Conservation (phyloP, 768 basidiomycete genomes). For the Candolleomyces eurysporus region DNA sequence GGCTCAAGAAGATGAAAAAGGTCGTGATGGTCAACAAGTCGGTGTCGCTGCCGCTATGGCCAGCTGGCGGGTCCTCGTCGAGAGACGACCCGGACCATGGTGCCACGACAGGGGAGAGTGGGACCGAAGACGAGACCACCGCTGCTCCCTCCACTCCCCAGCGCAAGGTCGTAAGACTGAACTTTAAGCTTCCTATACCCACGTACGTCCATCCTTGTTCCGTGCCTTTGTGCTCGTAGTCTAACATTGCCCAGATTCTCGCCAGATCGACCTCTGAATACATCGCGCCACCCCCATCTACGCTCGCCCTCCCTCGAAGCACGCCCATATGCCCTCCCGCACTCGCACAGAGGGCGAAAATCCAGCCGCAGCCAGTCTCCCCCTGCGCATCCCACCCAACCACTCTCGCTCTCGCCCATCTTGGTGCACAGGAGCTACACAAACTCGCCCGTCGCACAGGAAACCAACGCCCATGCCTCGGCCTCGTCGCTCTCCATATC, state of each 20-base stretch:
- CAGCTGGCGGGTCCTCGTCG: slow-evolving; percentile 1
- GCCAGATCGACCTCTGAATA: background rate
- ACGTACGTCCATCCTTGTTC: slow-evolving; percentile 31
- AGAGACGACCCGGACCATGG: background rate
- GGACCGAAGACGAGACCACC: slow-evolving; percentile 5
- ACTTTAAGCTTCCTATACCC: slow-evolving; percentile 62
- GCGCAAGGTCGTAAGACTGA: slow-evolving; percentile 43
- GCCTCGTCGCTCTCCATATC: background rate
- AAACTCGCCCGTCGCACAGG: background rate
- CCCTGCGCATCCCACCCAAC: slow-evolving; percentile 25
- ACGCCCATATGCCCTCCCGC: slow-evolving; percentile 35
- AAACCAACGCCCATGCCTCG: background rate
- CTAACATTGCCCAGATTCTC: slow-evolving; percentile 9
- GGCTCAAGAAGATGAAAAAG: slow-evolving; percentile 2
- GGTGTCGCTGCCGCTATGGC: slow-evolving; percentile 68
- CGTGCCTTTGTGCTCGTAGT: slow-evolving; percentile 17
- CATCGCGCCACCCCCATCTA: slow-evolving; percentile 17
- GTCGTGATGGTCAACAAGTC: slow-evolving; percentile 48
- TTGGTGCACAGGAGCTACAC: slow-evolving; percentile 42
- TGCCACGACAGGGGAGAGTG: background rate
- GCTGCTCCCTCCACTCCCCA: slow-evolving; percentile 6
- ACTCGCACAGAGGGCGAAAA: background rate
- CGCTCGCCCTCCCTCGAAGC: slow-evolving; percentile 37
- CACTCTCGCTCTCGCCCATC: slow-evolving; percentile 44
- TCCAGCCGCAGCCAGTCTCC: slow-evolving; percentile 30